Base-by-base conservation (phyloP, 2,329 filamentous ascomycete species). In the Teratosphaeria zuluensis region DNA sequence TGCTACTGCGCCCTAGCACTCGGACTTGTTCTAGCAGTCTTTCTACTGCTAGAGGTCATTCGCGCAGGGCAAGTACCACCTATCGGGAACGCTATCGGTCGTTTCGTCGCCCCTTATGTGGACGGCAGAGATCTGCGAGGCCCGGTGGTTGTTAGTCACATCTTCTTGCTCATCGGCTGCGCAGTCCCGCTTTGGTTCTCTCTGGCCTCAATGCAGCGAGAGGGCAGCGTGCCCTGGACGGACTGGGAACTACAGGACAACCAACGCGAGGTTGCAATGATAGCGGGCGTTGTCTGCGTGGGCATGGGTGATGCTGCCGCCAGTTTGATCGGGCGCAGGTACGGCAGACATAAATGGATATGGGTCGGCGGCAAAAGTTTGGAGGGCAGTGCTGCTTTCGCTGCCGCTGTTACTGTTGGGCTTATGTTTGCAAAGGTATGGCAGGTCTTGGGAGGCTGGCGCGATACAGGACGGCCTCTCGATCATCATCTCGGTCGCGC, bases 341-440 rank as follows among this genome's bases (percentile, higher is more conserved):
- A 86, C 71, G 94, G 94, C 3, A 85, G 85, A 31, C 81, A 84
- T 35, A 97, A 96, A 77, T 99, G 94, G 94, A 81, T 92, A 28
- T 99, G 94, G 94, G 89, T 90, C 14, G 94, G 94, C 3, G 92
- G 92, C 14, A 99, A 99, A 80, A 96, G 90, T 63, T 79, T 99
- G 1, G 92, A 99, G 74, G 94, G 94, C 14, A 84, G 81, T 58
- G 63, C 86, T 6, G 94, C 94, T 0, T 97, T 99, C 73, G 87
- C 86, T 1, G 74, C 77, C 4, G 92, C 90, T 2, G 94, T 97
- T 4, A 88, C 87, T 56, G 63, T 81, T 4, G 94, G 92, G 0
- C 78, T 97, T 53, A 74, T 87, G 51, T 76, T 81, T 4, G 87
- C 87, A 2, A 87, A 85, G 66, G 69, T 77, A 16, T 97, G 92